These are phyloP conservation scores for Cyathus striatus DNA, from an alignment of 768 basidiomycete genomes.

Conservation along the genomic window DNA sequence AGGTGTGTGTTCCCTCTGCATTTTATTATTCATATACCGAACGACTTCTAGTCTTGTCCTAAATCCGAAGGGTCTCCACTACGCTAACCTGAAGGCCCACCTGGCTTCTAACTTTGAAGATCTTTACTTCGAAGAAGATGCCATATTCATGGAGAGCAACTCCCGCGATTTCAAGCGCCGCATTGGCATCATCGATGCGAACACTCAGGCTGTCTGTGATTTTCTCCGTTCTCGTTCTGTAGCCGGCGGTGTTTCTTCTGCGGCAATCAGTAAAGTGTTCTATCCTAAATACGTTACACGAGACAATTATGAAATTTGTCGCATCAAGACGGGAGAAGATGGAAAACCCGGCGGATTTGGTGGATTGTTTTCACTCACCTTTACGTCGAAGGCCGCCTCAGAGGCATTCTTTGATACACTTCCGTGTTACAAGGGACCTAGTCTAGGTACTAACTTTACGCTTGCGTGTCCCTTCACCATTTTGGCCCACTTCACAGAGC, in stretches of 20 bases:
- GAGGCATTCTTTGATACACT: constrained; percentile 82
- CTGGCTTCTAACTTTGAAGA: constrained; percentile 71
- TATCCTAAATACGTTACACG: constrained; percentile 84
- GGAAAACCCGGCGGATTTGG: constrained; percentile 60
- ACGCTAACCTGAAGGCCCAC: constrained; percentile 56
- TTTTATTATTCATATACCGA: neutral
- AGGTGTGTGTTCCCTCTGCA: constrained; percentile 49
- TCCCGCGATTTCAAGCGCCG: constrained; percentile 87
- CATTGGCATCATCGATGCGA: constrained; percentile 70
- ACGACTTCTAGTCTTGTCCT: constrained; percentile 63
- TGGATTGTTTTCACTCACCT: constrained; percentile 84
- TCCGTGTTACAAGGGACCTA: constrained; percentile 84
- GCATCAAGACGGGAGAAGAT: constrained; percentile 37
- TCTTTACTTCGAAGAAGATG: constrained; percentile 84
- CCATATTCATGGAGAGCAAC: constrained; percentile 96
- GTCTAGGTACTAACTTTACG: constrained; percentile 93
- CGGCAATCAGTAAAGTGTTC: constrained; percentile 75
- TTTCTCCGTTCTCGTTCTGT: constrained; percentile 60
- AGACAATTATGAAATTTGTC: constrained; percentile 66
- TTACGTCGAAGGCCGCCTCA: constrained; percentile 64
- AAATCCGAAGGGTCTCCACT: constrained; percentile 74
- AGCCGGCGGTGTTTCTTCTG: constrained; percentile 26
- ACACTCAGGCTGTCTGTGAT: constrained; percentile 79
- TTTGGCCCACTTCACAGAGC: constrained; percentile 83
- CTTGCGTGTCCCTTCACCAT: constrained; percentile 92